Evolutionary conservation across 176 grass and related monocot species (phyloP), one percentile per base, ranked within the genome.

Genomic region (Saccharum officinarum): DNA sequence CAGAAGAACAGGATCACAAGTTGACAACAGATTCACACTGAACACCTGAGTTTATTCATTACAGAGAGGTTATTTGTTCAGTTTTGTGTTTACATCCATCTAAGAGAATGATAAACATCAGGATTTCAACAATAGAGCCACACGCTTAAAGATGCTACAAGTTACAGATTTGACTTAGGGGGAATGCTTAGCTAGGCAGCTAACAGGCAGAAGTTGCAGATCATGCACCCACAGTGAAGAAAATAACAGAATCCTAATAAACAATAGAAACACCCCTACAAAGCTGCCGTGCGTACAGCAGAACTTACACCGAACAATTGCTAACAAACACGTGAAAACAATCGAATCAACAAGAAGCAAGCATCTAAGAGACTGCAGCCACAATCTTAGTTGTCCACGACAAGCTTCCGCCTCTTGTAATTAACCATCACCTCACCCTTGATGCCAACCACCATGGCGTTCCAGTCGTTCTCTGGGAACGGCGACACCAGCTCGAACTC

Each of bases 401-500:
- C 82, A 2, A 99, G 86, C 86, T 91, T 96, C 81, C 93, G 77
- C 30, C 97, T 90, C 78, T 86, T 96, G 89, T 80, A 99, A 15
- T 87, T 85, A 50, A 99, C 93, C 93, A 99, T 99, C 90, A 96
- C 93, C 60, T 96, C 10, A 0, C 88, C 90, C 84, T 99, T 99
- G 65, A 99, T 88, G 67, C 97, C 97, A 0, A 99, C 97, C 13
- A 96, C 93, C 97, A 99, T 99, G 0, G 97, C 92, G 0, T 96
- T 99, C 97, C 97, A 96, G 62, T 99, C 38, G 9, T 78, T 99
- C 78, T 99, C 93, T 0, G 97, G 97, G 86, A 99, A 99, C 0
- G 97, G 97, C 0, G 97, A 99, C 18, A 94, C 86, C 65, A 99
- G 76, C 84, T 99, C 93, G 0, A 99, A 94, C 88, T 99, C 97